Conservation (phyloP, 2,329 filamentous ascomycete species). For the Calonectria fujianensis region DNA sequence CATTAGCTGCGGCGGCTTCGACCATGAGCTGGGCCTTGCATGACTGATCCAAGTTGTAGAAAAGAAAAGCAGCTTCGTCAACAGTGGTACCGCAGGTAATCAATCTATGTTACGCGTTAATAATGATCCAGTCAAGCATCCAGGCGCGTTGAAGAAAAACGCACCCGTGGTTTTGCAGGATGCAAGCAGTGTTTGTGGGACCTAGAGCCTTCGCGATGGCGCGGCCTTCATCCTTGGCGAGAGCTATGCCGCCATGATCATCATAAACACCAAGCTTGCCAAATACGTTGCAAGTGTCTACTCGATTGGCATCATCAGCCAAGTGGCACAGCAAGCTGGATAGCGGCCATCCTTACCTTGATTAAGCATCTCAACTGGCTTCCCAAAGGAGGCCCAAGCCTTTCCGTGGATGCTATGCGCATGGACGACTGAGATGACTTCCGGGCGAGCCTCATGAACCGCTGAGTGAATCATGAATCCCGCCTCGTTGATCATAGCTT, state of each 20-base stretch:
- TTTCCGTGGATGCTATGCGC: conserved; percentile 20
- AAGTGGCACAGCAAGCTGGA: not conserved
- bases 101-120: no score
- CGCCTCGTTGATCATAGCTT: conserved; percentile 21
- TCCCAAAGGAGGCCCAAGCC: conserved; percentile 22
- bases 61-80: conserved; percentile 20
- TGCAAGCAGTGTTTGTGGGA: no score
- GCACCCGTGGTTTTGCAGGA: no score
- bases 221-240: no score
- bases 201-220: no score
- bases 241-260: no score
- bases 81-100: not conserved
- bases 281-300: no score
- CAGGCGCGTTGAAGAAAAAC: no score
- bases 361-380: not conserved
- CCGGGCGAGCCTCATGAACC: conserved; percentile 26
- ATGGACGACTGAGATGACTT: conserved; percentile 23
- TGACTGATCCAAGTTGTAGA: not conserved
- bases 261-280: no score
- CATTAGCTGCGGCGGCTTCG: conserved; percentile 3
- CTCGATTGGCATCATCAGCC: not conserved
- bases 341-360: not conserved
- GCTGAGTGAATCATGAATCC: conserved; percentile 29
- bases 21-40: not conserved
- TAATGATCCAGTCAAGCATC: no score